phyloP scores from a whole-genome alignment of 2,329 filamentous ascomycete genomes.

The Aspergillus texensis region DNA sequence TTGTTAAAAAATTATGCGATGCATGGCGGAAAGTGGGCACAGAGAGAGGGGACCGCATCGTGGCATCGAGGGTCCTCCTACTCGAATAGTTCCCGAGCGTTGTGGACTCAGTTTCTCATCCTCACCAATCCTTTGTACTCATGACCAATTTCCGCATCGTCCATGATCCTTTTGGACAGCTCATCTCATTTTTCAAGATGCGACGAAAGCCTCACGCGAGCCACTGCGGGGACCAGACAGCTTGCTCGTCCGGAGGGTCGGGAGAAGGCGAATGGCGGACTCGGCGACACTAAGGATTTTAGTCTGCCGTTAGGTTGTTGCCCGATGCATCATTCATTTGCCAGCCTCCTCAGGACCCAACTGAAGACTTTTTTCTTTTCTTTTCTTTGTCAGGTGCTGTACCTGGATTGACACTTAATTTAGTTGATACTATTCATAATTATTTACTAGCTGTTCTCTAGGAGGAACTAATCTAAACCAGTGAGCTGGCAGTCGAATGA shows the following conservation, averaged over 20 bases:
- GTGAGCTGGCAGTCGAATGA: not conserved
- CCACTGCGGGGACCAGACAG: constrained; percentile 1
- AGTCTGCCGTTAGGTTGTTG: not conserved
- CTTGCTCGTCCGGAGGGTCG: not conserved
- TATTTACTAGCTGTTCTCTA: not conserved
- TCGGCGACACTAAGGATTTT: not conserved
- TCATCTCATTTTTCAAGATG: not conserved
- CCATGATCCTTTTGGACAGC: not conserved
- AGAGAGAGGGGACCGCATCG: not conserved
- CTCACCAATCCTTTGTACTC: not conserved
- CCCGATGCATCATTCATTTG: constrained; percentile 2
- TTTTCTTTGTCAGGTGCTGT: not conserved
- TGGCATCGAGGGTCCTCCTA: not conserved
- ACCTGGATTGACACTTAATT: not conserved
- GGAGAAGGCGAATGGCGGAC: not conserved
- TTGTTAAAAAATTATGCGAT: constrained; percentile 1
- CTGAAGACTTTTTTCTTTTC: not conserved
- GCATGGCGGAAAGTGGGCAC: not conserved
- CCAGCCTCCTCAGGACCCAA: constrained; percentile 5
- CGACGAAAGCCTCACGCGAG: constrained; percentile 4
- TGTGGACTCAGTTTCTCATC: not conserved
- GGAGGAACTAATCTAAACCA: not conserved
- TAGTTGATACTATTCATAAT: not conserved
- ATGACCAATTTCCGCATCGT: not conserved
- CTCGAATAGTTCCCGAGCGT: constrained; percentile 1